A percentile compares a stretch with the other conserved stretches of the same genome.
phyloP scores from a whole-genome alignment of 208 protist species.

The Lotmaria passim region DNA sequence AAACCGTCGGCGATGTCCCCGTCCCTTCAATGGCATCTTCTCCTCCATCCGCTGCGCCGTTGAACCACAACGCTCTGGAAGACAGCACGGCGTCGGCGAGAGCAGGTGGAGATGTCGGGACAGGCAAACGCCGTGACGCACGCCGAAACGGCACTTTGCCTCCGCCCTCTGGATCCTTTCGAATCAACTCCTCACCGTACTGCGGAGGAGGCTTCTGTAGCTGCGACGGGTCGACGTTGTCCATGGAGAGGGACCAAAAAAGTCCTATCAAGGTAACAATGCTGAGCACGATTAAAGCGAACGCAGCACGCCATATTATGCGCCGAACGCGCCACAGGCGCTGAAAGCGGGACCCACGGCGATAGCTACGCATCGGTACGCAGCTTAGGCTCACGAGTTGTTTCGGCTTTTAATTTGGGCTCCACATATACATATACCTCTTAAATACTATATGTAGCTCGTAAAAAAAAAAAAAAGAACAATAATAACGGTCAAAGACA shows the following conservation, averaged over 20 bases:
- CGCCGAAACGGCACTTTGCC: constrained; percentile 8
- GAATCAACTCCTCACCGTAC: not conserved
- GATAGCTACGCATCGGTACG: not conserved
- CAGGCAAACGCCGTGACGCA: no score
- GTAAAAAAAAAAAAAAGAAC: no score
- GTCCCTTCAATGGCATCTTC: not conserved
- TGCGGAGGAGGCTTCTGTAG: not conserved
- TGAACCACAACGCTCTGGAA: constrained; percentile 3
- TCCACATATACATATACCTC: no score
- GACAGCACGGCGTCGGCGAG: not conserved
- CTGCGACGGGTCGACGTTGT: not conserved
- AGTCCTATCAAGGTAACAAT: not conserved
- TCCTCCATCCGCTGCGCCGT: not conserved
- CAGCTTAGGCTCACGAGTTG: no score
- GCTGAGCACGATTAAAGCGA: not conserved
- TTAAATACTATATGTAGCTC: no score
- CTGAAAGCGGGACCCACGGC: not conserved
- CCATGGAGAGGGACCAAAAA: not conserved
- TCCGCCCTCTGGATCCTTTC: not conserved
- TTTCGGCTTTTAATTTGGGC: no score
- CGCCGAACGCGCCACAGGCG: constrained; percentile 15
- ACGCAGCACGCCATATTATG: not conserved
- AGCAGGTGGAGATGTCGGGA: no score
- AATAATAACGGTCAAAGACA: no score
- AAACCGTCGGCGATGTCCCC: not conserved